Base-by-base conservation (phyloP, 768 basidiomycete species). In the Kwoniella heveanensis region DNA sequence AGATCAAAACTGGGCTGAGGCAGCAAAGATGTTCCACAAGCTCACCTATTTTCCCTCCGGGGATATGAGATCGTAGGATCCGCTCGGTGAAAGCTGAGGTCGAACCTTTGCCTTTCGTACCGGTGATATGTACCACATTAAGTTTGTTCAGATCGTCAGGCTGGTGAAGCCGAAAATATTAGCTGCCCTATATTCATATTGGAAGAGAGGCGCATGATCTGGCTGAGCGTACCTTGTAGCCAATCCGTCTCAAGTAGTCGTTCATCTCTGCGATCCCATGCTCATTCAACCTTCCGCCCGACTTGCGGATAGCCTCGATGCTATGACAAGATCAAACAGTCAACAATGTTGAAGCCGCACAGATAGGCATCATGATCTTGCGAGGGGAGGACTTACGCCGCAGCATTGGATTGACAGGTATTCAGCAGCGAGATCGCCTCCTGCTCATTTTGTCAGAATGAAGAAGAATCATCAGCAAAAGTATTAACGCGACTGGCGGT, bases 31-130 rank as follows among this genome's bases (percentile, higher is more conserved):
- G n/a, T n/a, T n/a, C n/a, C n/a, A n/a, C n/a, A n/a, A n/a, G n/a
- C 87, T 68, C 5, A 52, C 58, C 75, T 90, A 92, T 95, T 67
- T 90, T 85, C 83, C 88, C 93, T 83, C 88, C 60, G 24, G 57
- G 62, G 36, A 90, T 83, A 81, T 7, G 93, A 88, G 68, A 81
- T n/a, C 91, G 86, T 54, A 98, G 82, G 57, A 97, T 88, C 10
- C 90, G 90, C 71, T 92, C 89, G 3, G 86, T 85, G 73, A 98
- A 98, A 8, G 96, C 95, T 68, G 90, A 91, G 1, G 96, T 93
- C 2, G 95, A 98, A 7, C 95, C 95, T 79, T 99, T 99, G 32
- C 95, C 95, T 81, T 99, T 99, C 3, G 96, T 98, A 2, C 95
- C 95, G 9, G 95, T 94, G 69, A 99, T 87, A 82, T 99, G 95